phyloP scores from a whole-genome alignment of 1,284 basidiomycete species.

The Leccinum angustisporum region DNA sequence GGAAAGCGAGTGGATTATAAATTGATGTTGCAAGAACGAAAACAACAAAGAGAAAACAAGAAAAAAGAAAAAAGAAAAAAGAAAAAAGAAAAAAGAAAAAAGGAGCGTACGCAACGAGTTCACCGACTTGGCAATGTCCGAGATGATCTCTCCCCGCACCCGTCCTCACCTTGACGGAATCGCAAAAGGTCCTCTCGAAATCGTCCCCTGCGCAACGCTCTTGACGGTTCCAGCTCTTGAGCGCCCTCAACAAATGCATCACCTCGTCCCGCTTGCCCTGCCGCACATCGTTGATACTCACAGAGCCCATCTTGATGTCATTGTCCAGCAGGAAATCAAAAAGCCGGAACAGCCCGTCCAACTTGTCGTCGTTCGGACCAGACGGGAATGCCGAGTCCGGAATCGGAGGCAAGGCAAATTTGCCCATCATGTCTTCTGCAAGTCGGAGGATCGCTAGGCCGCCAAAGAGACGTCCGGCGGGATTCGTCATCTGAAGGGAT shows the following conservation, averaged over 20 bases:
- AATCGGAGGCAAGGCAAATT: conserved; percentile 63
- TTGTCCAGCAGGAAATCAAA: conserved; percentile 90
- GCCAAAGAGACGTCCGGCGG: conserved; percentile 49
- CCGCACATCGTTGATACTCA: conserved; percentile 89
- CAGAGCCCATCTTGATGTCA: conserved; percentile 83
- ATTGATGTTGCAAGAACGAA: not conserved
- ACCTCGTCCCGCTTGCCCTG: conserved; percentile 79
- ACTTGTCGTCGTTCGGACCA: conserved; percentile 65
- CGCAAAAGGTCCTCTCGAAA: conserved; percentile 24
- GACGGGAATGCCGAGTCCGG: conserved; percentile 79
- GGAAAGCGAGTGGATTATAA: not conserved
- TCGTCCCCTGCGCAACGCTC: conserved; percentile 49
- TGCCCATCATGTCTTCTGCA: conserved; percentile 75
- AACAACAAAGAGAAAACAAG: not conserved
- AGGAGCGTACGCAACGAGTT: not conserved
- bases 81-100: not conserved
- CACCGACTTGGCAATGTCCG: not conserved
- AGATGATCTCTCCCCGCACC: not conserved
- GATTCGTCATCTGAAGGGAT: conserved; percentile 62
- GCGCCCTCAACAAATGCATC: conserved; percentile 69
- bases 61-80: not conserved
- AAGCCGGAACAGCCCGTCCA: conserved; percentile 86
- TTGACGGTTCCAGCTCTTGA: conserved; percentile 65
- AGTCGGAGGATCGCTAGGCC: conserved; percentile 76
- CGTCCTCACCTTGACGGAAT: not conserved